These are phyloP conservation scores for Fraxinus excelsior DNA, from an alignment of 257 asterid genomes.

Conservation along the genomic window DNA sequence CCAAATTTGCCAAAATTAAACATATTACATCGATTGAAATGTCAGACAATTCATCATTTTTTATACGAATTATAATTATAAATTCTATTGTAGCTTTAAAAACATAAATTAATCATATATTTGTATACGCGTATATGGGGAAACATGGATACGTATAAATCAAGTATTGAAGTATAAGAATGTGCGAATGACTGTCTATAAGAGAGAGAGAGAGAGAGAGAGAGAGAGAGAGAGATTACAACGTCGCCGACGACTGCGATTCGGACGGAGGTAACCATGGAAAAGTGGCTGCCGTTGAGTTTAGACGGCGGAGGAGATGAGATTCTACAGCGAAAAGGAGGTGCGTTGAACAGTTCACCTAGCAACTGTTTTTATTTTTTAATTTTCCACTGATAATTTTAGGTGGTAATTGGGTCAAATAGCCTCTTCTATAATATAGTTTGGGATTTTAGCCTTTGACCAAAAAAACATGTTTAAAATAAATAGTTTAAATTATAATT, in stretches of 20 bases:
- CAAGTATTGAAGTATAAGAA: background rate
- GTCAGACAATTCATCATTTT: background rate
- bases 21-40: background rate
- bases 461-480: too few relatives aligned
- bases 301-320: constrained; percentile 32
- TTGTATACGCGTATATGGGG: background rate
- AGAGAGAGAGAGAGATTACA: constrained; percentile 39
- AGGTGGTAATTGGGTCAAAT: too few relatives aligned
- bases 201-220: constrained; percentile 6
- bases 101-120: background rate
- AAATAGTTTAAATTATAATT: too few relatives aligned
- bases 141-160: background rate
- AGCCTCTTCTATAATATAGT: too few relatives aligned
- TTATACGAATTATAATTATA: background rate
- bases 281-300: constrained; percentile 21
- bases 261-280: constrained; percentile 61
- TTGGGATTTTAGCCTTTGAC: too few relatives aligned
- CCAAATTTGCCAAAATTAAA: background rate
- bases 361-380: too few relatives aligned
- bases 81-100: background rate
- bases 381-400: too few relatives aligned
- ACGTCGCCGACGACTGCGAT: constrained; percentile 89
- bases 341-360: constrained; percentile 35
- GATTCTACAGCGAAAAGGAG: constrained; percentile 36
- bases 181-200: too few relatives aligned